A percentile compares a stretch with the other conserved stretches of the same genome.
These are phyloP conservation scores for Tanacetum coccineum DNA, from an alignment of 129 eudicot species.

Conservation along the genomic window DNA sequence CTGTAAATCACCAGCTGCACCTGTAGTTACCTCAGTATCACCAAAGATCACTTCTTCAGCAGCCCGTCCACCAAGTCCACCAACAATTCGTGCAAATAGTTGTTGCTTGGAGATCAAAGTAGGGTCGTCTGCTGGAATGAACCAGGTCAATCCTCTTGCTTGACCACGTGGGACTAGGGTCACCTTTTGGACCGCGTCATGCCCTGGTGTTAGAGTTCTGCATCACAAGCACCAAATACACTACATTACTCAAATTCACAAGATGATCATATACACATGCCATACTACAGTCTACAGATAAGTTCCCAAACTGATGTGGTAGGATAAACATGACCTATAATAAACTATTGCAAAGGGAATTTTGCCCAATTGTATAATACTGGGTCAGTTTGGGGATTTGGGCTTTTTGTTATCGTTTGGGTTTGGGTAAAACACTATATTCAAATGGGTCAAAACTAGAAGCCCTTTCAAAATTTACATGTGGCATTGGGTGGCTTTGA, in stretches of 20 bases:
- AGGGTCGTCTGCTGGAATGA: slow-evolving; percentile 92
- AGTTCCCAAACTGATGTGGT: too few species aligned
- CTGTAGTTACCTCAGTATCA: slow-evolving; percentile 98
- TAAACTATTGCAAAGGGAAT: too few species aligned
- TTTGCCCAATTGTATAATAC: too few species aligned
- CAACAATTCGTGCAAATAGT: slow-evolving; percentile 93
- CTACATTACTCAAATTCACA: background rate
- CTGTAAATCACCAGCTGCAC: slow-evolving; percentile 95
- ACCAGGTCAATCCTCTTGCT: slow-evolving; percentile 94
- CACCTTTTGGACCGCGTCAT: slow-evolving; percentile 95
- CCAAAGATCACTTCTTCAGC: slow-evolving; percentile 94
- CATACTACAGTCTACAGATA: too few species aligned
- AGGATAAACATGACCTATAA: too few species aligned
- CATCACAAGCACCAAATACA: slow-evolving; percentile 24
- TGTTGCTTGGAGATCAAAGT: slow-evolving; percentile 92
- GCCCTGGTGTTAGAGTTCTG: slow-evolving; percentile 97
- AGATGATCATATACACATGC: too few species aligned
- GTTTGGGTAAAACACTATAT: too few species aligned
- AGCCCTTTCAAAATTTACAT: too few species aligned
- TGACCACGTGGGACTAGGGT: slow-evolving; percentile 98
- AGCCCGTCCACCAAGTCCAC: slow-evolving; percentile 98
- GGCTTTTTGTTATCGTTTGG: too few species aligned
- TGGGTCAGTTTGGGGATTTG: too few species aligned
- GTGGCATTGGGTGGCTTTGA: too few species aligned
- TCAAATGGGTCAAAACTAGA: too few species aligned